Percentiles rank a stretch among this genome's conserved stretches.
Conservation (phyloP, 2,329 filamentous ascomycete species). For the Cadophora luteo-olivacea region DNA sequence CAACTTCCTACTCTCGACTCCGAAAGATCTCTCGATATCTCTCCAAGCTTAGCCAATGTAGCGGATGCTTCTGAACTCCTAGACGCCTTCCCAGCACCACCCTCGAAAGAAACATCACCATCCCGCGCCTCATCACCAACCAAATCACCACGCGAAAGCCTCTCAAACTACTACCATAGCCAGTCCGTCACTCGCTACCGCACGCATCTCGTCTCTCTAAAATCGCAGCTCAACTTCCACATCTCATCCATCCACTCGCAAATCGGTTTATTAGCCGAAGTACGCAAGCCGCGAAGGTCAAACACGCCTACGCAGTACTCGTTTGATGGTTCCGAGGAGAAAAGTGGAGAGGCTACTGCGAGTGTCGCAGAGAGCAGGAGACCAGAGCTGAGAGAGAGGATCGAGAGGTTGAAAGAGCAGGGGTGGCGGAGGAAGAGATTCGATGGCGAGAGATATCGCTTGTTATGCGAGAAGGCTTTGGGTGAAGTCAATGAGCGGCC, state of each 20-base stretch:
- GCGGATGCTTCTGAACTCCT: constrained; percentile 25
- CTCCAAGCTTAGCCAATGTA: neutral
- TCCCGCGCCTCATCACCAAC: constrained; percentile 2
- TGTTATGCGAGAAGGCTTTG: constrained; percentile 39
- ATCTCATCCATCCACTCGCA: constrained; percentile 32
- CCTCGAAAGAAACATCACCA: constrained; percentile 18
- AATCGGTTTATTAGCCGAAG: constrained; percentile 30
- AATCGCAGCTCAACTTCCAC: constrained; percentile 35
- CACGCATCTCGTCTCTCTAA: constrained; percentile 32
- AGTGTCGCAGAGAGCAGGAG: constrained; percentile 28
- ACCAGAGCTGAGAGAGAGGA: constrained; percentile 29
- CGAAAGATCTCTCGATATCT: constrained; percentile 11
- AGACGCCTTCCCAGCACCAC: constrained; percentile 31
- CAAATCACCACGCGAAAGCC: constrained; percentile 13
- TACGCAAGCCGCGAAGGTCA: constrained; percentile 32
- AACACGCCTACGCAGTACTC: constrained; percentile 28
- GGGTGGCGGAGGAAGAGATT: constrained; percentile 39
- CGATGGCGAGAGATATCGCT: constrained; percentile 35
- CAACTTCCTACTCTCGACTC: constrained; percentile 17
- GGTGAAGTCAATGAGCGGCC: constrained; percentile 30
- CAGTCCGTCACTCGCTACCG: constrained; percentile 32
- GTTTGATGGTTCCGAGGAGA: neutral
- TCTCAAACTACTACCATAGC: constrained; percentile 17
- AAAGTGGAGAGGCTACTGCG: neutral
- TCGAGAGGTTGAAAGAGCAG: constrained; percentile 31